Evolutionary conservation across 352 stramenopile species (phyloP), one percentile per base, ranked within the genome.

Genomic region (Peronospora belbahrii): DNA sequence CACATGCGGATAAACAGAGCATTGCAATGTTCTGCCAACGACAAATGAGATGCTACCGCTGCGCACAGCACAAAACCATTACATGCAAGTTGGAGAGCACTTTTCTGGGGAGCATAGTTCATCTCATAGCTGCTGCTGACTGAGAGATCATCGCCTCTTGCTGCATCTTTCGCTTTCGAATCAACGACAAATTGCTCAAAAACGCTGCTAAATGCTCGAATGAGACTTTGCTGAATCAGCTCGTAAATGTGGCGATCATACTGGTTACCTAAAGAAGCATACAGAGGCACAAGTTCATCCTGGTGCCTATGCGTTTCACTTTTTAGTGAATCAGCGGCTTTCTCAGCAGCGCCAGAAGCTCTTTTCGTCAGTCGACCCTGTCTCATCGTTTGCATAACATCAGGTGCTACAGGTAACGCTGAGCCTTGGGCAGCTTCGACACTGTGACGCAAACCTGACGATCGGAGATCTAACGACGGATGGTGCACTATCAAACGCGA

Each of bases 201-300:
- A 6, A 90, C 76, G 41, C 74, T 85, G 6, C 59, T 53, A 31
- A 90, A 88, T 6, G 71, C 79, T 24, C 47, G 51, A 20, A 83
- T 62, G 24, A 88, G 38, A 11, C 66, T 66, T 18, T 51, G 38
- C 34, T 84, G 62, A 35, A 89, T 54, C 17, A 88, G 31, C 31
- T 80, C 71, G 24, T 83, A 86, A 6, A 89, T 87, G 36, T 87
- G 67, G 13, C 62, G 67, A 20, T 89, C 75, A 35, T 88, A 89
- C 35, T 83, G 64, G 24, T 85, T 62, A 20, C 33, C 40, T 27
- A 37, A 60, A 19, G 37, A 61, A 19, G 28, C 56, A 46, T 50
- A 56, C 0, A 50, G 11, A 17, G 45, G 28, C 31, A 47, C 25
- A 19, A 59, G 31, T 2, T 34, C 51, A 47, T 49, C 42, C 19